phyloP scores from a whole-genome alignment of 1,284 basidiomycete genomes.

The Papiliotrema nemorosa region DNA sequence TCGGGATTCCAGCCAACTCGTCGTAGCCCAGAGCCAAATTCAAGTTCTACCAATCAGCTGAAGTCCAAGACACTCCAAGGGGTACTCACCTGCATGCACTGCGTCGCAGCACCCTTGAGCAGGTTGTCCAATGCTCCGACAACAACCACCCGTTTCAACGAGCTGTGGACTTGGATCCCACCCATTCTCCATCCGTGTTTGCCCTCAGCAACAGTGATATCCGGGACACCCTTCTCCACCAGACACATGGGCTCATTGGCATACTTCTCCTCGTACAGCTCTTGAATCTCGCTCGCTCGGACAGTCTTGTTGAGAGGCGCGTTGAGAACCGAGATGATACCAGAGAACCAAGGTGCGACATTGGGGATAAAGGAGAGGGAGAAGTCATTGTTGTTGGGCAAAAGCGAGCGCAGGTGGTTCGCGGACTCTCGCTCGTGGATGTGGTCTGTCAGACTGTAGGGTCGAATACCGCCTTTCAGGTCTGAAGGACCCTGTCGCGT shows the following conservation, averaged over 20 bases:
- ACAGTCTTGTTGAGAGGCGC: slow-evolving; percentile 67
- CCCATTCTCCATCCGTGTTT: slow-evolving; percentile 88
- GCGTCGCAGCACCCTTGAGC: slow-evolving; percentile 95
- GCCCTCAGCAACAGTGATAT: slow-evolving; percentile 69
- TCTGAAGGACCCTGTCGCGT: slow-evolving; percentile 58
- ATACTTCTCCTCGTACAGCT: slow-evolving; percentile 78
- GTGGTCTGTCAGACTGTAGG: slow-evolving; percentile 92
- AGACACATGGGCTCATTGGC: slow-evolving; percentile 67
- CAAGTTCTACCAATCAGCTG: slow-evolving; percentile 64
- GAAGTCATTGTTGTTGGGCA: slow-evolving; percentile 49
- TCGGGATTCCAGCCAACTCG: slow-evolving; percentile 78
- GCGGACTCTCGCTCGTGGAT: slow-evolving; percentile 96
- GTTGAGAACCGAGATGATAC: slow-evolving; percentile 82
- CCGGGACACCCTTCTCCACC: slow-evolving; percentile 67
- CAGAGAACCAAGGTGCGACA: slow-evolving; percentile 94
- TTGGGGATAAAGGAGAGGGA: slow-evolving; percentile 81
- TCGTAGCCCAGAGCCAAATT: slow-evolving; percentile 92
- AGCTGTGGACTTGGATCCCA: slow-evolving; percentile 89
- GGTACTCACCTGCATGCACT: slow-evolving; percentile 78
- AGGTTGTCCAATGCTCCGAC: slow-evolving; percentile 94
- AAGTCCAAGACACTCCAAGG: background rate
- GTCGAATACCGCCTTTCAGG: slow-evolving; percentile 70
- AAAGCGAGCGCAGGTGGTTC: slow-evolving; percentile 69
- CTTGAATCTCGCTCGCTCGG: slow-evolving; percentile 67
- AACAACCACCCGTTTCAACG: slow-evolving; percentile 82